Percentiles rank a stretch among this genome's conserved stretches.
Conservation (phyloP, 179 eudicot genomes). For the Silene noctiflora region DNA sequence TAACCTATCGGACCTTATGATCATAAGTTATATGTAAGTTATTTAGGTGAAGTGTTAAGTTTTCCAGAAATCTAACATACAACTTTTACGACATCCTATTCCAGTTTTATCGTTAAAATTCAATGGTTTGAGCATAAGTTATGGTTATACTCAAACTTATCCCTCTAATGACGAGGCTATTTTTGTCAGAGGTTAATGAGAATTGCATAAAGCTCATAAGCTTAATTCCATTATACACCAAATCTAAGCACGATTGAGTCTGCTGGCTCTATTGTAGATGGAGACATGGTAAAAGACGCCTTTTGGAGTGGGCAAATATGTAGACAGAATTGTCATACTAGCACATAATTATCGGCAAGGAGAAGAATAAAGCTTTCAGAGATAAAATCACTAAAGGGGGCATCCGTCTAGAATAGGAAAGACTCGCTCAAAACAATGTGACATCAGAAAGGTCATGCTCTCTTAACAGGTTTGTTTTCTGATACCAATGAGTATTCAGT, state of each 20-base stretch:
- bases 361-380: not conserved
- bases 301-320: not conserved
- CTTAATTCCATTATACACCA: not conserved
- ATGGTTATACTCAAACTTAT: not conserved
- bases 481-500: not conserved
- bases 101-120: too few species aligned
- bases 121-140: too few species aligned
- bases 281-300: not conserved
- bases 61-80: too few species aligned
- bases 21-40: not conserved
- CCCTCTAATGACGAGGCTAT: not conserved
- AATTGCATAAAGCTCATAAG: not conserved
- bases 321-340: not conserved
- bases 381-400: not conserved
- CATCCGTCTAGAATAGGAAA: not conserved
- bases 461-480: not conserved
- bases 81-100: too few species aligned
- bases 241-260: not conserved
- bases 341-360: not conserved
- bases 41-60: too few species aligned
- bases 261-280: not conserved
- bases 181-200: not conserved
- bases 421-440: not conserved
- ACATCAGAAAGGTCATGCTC: not conserved
- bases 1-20: not conserved